Evolutionary conservation across 2,329 filamentous ascomycete genomes (phyloP), one percentile per base, ranked within the genome.

Genomic region (Hymenoscyphus fructigenus): DNA sequence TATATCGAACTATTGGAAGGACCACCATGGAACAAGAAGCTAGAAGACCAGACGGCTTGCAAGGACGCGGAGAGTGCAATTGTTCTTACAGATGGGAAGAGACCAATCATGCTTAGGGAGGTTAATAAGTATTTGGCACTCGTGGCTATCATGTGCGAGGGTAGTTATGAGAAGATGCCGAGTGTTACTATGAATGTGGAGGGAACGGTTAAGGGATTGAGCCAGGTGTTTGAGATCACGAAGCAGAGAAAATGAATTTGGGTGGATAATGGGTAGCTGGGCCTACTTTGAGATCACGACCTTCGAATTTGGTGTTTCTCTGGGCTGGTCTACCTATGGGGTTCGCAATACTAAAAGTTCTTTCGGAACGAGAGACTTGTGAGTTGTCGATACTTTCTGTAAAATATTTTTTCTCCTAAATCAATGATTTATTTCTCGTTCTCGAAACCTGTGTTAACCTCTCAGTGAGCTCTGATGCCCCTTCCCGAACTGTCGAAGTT

Each of bases 131-230:
- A 93, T 75, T 82, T 95, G 57, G 91, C 91, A 0, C 82, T 96
- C 15, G 91, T 96, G 38, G 92, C 91, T 66, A 89, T 96, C 68
- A 93, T 94, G 91, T 90, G 90, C 76, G 91, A 94, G 74, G 91
- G 91, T 62, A 91, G 89, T 32, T 91, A 92, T 71, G 90, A 93
- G 74, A 91, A 91, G 80, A 92, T 94, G 81, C 89, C 90, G 3
- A 80, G 93, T 67, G 91, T 96, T 67, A 92, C 93, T 71, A 92
- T 94, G 85, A 95, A 96, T 72, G 90, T 94, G 2, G 89, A 92
- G 72, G 88, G 91, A 0, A 89, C 93, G 36, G 91, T 93, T 59
- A 87, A 91, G 72, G 91, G 91, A 0, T 78, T 96, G 73, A 87
- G 88, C 47, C 87, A 93, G 75, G 92, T 95, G 68, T 95, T 95